Evolutionary conservation across 2,329 filamentous ascomycete species (phyloP).

Genomic region (Aspergillus flavus): DNA sequence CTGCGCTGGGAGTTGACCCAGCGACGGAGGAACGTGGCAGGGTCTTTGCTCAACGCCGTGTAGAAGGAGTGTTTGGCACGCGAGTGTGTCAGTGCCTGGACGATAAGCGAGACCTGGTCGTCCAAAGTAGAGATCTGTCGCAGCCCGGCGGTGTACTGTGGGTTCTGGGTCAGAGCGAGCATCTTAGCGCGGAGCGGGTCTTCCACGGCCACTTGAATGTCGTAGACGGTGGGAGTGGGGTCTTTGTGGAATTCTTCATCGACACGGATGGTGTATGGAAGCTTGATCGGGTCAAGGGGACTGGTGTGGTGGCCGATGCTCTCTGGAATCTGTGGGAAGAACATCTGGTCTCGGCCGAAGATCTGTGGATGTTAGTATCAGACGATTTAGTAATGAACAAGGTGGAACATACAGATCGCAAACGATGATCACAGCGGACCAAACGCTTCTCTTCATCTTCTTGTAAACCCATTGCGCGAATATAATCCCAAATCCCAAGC

Average conservation of each 20-base stretch:
- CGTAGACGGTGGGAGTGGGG: slow-evolving; percentile 81
- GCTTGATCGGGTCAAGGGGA: slow-evolving; percentile 76
- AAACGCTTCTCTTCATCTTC: slow-evolving; percentile 94
- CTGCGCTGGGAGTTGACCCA: slow-evolving; percentile 92
- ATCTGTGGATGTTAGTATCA: slow-evolving; percentile 54
- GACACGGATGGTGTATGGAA: slow-evolving; percentile 91
- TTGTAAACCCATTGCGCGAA: slow-evolving; percentile 79
- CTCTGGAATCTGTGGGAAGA: slow-evolving; percentile 82
- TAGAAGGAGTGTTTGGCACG: slow-evolving; percentile 93
- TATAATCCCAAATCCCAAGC: slow-evolving; percentile 94
- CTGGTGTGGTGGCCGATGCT: slow-evolving; percentile 77
- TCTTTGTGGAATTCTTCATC: slow-evolving; percentile 79
- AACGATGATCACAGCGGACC: slow-evolving; percentile 82
- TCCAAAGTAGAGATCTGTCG: slow-evolving; percentile 77
- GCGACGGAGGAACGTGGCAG: slow-evolving; percentile 77
- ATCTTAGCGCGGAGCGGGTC: slow-evolving; percentile 75
- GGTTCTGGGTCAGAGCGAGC: slow-evolving; percentile 66
- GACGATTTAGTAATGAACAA: neutral
- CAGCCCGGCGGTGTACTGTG: slow-evolving; percentile 70
- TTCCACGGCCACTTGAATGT: slow-evolving; percentile 81
- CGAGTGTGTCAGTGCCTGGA: slow-evolving; percentile 80
- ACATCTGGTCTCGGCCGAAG: slow-evolving; percentile 73
- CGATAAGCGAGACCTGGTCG: slow-evolving; percentile 78
- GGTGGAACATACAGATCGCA: slow-evolving; percentile 67
- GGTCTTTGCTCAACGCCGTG: slow-evolving; percentile 75